Evolutionary conservation across 768 basidiomycete species (phyloP).

Genomic region (Kwoniella dendrophila): DNA sequence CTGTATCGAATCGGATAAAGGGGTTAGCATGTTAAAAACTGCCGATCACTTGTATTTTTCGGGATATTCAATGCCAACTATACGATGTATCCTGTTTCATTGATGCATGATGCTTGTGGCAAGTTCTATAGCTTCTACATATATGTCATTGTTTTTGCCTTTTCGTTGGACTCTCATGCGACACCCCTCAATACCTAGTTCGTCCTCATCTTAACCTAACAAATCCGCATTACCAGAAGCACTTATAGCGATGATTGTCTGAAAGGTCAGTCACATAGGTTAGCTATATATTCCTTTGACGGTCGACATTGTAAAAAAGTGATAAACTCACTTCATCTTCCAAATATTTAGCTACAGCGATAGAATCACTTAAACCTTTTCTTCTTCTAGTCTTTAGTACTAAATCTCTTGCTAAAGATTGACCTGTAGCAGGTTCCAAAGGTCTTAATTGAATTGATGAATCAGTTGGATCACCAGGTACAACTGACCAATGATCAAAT

Average conservation of each 20-base stretch:
- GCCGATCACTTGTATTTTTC: too few species aligned
- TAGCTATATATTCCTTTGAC: neutral
- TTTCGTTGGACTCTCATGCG: neutral
- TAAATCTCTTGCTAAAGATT: constrained; percentile 88
- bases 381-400: constrained; percentile 94
- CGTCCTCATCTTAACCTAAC: constrained; percentile 61
- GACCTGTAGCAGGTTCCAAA: constrained; percentile 94
- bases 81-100: neutral
- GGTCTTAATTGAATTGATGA: constrained; percentile 94
- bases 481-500: constrained; percentile 98
- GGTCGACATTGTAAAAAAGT: too few species aligned
- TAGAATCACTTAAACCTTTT: constrained; percentile 95
- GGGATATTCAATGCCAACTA: too few species aligned
- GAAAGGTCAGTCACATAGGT: neutral
- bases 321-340: constrained; percentile 77
- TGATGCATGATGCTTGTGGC: neutral
- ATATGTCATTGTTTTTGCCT: neutral
- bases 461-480: constrained; percentile 99
- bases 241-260: constrained; percentile 78
- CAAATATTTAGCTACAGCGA: constrained; percentile 94
- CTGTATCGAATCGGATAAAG: too few species aligned
- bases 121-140: neutral
- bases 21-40: too few species aligned
- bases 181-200: neutral
- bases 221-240: constrained; percentile 95